Base-by-base conservation (phyloP, 495 filamentous ascomycete species). In the Aspergillus nanangensis region DNA sequence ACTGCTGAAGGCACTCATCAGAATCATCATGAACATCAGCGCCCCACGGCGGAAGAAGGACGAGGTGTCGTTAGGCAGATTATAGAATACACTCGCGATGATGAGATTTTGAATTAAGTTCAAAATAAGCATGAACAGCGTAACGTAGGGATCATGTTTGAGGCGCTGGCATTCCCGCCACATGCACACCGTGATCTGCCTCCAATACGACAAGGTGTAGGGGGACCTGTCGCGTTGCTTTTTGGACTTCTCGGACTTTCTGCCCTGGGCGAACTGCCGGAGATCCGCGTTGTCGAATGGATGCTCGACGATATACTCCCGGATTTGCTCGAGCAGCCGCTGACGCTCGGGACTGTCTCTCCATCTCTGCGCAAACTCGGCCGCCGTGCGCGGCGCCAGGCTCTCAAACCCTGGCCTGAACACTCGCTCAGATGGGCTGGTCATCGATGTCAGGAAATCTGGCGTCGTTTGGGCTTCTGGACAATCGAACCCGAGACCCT, bases 11-110 rank as follows among this genome's bases (percentile, higher is more conserved):
- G 89, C 88, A 56, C 91, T 93, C 65, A 92, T 33, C 9, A 95
- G 72, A 50, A 90, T 79, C 41, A 86, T 84, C 55, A 95, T 91
- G 75, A 95, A 95, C 19, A 95, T 66, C 8, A 94, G 69, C 41
- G 83, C 84, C 21, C 85, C 87, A n/a, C 86, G 75, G 48, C 77
- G 70, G 67, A 78, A 94, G 66, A 94, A 90, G 53, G 76, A 84
- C 29, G 58, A 52, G 2, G 86, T 87, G 25, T 70, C 69, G 2
- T 47, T 58, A 20, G 75, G 62, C 5, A 91, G 62, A 52, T 91
- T 84, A 66, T 83, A 94, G 70, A 92, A 95, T 38, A 95, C 81
- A 53, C 77, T 83, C 29, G 82, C 78, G 57, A 94, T 79, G 58
- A 95, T 82, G 24, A 95, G 67, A 17, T 86, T 72, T 75, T 90